Base-by-base conservation (phyloP, 106 monocot species). In the Acanthochlamys bracteata region DNA sequence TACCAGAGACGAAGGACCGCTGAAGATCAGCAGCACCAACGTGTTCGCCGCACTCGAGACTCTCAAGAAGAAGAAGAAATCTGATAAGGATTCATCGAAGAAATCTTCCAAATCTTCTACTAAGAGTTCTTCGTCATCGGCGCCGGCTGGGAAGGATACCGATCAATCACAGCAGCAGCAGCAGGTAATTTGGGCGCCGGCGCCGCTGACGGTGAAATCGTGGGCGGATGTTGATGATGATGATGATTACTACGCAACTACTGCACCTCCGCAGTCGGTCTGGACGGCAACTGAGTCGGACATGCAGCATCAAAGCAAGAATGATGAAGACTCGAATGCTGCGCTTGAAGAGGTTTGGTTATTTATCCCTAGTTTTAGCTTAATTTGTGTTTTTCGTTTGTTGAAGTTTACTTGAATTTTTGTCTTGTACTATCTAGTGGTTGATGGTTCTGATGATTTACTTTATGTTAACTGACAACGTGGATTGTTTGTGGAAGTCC, bases 181-280 rank as follows among this genome's bases (percentile, higher is more conserved):
- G 41, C 67, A 55, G 55, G 55, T 55, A 0, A 39, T 67, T 55
- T 67, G 67, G 67, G 67, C 56, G n/a, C 56, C 67, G 20, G 22
- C 55, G 19, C 56, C 67, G 33, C 55, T 67, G 21, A 56, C 56
- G 1, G 55, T 40, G 15, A 67, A 56, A 23, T 63, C 63, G 4
- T 67, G 67, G 67, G 67, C 67, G 7, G 67, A 67, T 21, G 53
- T 66, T 24, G 65, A 66, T 51, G 65, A 66, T 66, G 65, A 66
- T 16, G 65, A 66, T 52, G 66, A 66, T 66, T 66, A 66, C n/a
- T 82, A 65, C 47, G 80, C 81, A n/a, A 85, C 80, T 23, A 77
- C 85, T 2, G 85, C 80, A 0, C 85, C 85, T 12, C 77, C 78
- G 0, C 71, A 74, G 40, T 24, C 69, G 0, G 66, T 78, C 10